phyloP scores from a whole-genome alignment of 2,329 filamentous ascomycete species.

The Sporothrix sp. region DNA sequence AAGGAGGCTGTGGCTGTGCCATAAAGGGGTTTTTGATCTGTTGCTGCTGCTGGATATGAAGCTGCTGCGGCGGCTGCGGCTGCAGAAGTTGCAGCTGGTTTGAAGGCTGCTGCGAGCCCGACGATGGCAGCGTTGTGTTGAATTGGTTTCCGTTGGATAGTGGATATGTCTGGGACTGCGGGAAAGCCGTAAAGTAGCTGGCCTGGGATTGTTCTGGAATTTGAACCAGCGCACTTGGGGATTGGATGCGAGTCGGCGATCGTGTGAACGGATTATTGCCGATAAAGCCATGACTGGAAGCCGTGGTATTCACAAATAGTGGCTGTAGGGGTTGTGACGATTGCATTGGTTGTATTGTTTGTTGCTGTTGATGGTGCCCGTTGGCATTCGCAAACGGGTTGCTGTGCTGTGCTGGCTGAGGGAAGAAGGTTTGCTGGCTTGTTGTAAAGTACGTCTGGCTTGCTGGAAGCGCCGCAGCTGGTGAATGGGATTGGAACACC shows the following conservation, averaged over 20 bases:
- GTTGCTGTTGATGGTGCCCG: slow-evolving; percentile 27
- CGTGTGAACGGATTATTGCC: slow-evolving; percentile 39
- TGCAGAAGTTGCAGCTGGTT: not conserved
- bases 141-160: slow-evolving; percentile 12
- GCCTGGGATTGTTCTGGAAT: slow-evolving; percentile 44
- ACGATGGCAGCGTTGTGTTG: not conserved
- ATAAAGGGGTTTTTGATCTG: slow-evolving; percentile 25
- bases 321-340: slow-evolving; percentile 25
- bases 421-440: slow-evolving; percentile 8
- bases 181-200: slow-evolving; percentile 27
- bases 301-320: slow-evolving; percentile 32
- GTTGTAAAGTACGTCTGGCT: slow-evolving; percentile 14
- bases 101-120: no score
- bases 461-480: not conserved
- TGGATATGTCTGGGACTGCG: slow-evolving; percentile 13
- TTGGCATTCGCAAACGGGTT: slow-evolving; percentile 40
- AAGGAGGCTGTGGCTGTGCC: slow-evolving; percentile 25
- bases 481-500: not conserved
- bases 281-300: slow-evolving; percentile 21
- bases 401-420: slow-evolving; percentile 23
- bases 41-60: slow-evolving; percentile 7
- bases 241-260: slow-evolving; percentile 42
- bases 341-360: slow-evolving; percentile 13
- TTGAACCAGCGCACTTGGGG: slow-evolving; percentile 36
- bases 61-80: slow-evolving; percentile 21